phyloP scores from a whole-genome alignment of 805 yeast species.

The Saturnispora serradocipensis region DNA sequence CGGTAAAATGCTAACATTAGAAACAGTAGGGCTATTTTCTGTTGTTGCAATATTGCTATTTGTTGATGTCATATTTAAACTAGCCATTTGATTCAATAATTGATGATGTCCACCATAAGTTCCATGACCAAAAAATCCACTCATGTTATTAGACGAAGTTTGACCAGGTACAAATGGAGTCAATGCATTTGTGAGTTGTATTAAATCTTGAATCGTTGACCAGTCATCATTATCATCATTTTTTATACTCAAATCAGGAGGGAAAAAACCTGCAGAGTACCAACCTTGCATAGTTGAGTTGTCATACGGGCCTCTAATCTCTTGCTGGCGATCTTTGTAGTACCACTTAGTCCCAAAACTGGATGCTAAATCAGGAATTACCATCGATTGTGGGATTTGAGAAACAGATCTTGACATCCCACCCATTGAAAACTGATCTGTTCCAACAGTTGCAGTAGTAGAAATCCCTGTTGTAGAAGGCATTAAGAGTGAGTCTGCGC shows the following conservation, averaged over 20 bases:
- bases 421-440: background rate
- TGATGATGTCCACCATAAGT: background rate
- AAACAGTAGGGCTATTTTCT: background rate
- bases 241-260: slow-evolving; percentile 44
- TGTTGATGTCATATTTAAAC: background rate
- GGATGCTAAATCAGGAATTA: background rate
- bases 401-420: background rate
- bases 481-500: background rate
- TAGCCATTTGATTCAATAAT: background rate
- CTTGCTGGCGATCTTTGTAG: slow-evolving; percentile 62
- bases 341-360: slow-evolving; percentile 37
- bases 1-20: background rate
- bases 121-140: background rate
- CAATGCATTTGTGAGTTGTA: slow-evolving; percentile 19
- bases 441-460: background rate
- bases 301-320: slow-evolving; percentile 74
- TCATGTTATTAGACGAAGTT: background rate
- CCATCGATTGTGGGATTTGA: background rate
- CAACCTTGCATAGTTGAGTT: slow-evolving; percentile 72
- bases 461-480: background rate
- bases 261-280: slow-evolving; percentile 54
- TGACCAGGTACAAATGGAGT: background rate
- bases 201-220: slow-evolving; percentile 44
- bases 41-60: background rate
- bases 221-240: slow-evolving; percentile 47